A percentile compares a stretch with the other conserved stretches of the same genome.
These are phyloP conservation scores for Gastrolobium bilobum DNA, from an alignment of 306 rosid species.

Conservation along the genomic window DNA sequence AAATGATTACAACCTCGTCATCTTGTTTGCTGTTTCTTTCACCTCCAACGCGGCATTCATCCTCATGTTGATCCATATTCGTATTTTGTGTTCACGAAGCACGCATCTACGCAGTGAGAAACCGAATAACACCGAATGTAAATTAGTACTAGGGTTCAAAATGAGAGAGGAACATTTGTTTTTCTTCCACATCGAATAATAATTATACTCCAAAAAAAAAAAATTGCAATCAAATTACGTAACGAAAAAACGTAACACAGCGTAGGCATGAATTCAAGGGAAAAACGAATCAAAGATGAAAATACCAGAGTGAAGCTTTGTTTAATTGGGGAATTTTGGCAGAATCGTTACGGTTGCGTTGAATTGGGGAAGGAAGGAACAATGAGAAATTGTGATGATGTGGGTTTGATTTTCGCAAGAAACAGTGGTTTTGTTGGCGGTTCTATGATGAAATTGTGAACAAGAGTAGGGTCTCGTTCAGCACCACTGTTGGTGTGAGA, in stretches of 20 bases:
- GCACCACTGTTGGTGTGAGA: too few species aligned
- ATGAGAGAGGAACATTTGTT: not conserved
- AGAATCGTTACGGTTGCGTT: not conserved
- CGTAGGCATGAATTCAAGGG: not conserved
- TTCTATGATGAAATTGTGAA: not conserved
- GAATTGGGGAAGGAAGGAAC: not conserved
- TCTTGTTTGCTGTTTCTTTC: constrained; percentile 82
- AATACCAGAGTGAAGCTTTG: constrained; percentile 41
- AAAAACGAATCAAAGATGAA: constrained; percentile 21
- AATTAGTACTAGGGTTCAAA: constrained; percentile 43
- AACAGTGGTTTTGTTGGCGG: not conserved
- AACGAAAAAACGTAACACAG: not conserved
- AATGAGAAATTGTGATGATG: not conserved
- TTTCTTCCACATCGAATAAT: not conserved
- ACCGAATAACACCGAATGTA: not conserved
- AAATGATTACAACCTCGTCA: constrained; percentile 73
- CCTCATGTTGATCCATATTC: constrained; percentile 65
- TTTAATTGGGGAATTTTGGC: not conserved
- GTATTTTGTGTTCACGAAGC: not conserved
- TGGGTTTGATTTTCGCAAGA: not conserved
- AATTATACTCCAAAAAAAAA: not conserved
- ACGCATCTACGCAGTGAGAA: constrained; percentile 19
- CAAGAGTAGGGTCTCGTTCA: too few species aligned
- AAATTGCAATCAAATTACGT: constrained; percentile 19
- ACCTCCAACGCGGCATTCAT: constrained; percentile 66